Conservation (phyloP, 352 stramenopile species). For the Pythium rhizo-oryzae region DNA sequence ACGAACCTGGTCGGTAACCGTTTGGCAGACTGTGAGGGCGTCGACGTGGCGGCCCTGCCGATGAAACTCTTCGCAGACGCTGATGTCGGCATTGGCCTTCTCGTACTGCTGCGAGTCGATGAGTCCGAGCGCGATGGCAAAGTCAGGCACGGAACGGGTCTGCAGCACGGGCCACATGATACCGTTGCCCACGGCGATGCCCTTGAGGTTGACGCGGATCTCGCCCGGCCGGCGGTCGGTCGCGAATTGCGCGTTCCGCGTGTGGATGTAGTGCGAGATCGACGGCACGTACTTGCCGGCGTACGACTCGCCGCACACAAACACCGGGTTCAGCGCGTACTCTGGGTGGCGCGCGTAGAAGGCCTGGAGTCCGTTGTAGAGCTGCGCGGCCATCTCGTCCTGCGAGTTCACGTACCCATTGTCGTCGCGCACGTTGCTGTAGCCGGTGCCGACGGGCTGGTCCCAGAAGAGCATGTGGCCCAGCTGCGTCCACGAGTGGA, state of each 20-base stretch:
- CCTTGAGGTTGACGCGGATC: conserved; percentile 73
- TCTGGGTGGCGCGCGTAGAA: conserved; percentile 91
- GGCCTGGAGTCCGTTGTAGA: conserved; percentile 91
- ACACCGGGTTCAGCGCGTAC: conserved; percentile 66
- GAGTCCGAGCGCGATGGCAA: conserved; percentile 74
- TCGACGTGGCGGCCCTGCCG: conserved; percentile 74
- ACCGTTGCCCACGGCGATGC: conserved; percentile 91
- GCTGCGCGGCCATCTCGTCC: conserved; percentile 76
- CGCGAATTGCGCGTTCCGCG: conserved; percentile 64
- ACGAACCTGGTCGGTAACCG: conserved; percentile 56
- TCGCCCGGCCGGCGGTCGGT: conserved; percentile 33
- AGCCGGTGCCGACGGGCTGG: conserved; percentile 80
- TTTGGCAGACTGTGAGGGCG: conserved; percentile 69
- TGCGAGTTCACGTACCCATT: conserved; percentile 73
- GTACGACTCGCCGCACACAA: conserved; percentile 93
- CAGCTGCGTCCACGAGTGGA: conserved; percentile 72
- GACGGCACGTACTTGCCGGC: conserved; percentile 97
- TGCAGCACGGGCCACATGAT: conserved; percentile 85
- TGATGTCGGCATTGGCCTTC: conserved; percentile 72
- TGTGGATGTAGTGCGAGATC: conserved; percentile 94
- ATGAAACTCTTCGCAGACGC: conserved; percentile 73
- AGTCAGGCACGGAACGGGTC: conserved; percentile 80
- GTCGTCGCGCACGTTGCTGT: conserved; percentile 73
- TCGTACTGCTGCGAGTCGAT: conserved; percentile 87
- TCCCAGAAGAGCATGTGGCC: conserved; percentile 88